Evolutionary conservation across 1,139 yeast genomes (phyloP).

Genomic region (Sugiyamaella grinbergsii): DNA sequence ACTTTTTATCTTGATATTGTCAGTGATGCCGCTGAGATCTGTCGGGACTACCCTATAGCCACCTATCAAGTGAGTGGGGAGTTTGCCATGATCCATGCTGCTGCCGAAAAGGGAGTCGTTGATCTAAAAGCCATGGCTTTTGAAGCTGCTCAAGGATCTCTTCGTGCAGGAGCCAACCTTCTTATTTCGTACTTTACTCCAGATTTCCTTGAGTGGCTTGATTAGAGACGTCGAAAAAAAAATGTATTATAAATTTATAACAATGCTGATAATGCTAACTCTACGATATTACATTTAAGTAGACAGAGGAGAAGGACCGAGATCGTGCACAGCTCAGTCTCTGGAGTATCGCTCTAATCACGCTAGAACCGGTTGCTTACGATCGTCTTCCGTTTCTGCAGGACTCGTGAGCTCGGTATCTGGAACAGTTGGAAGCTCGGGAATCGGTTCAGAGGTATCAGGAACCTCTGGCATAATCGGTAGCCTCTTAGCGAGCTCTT

Average conservation of each 20-base stretch:
- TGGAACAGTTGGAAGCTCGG: constrained; percentile 32
- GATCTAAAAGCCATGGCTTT: constrained; percentile 88
- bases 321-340: no score
- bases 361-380: constrained; percentile 23
- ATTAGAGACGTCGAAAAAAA: constrained; percentile 37
- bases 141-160: constrained; percentile 86
- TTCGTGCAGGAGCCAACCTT: constrained; percentile 95
- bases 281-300: neutral
- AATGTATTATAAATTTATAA: neutral
- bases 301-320: no score
- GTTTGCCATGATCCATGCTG: constrained; percentile 97
- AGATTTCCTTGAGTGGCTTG: constrained; percentile 91
- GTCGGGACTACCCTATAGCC: constrained; percentile 84
- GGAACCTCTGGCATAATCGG: constrained; percentile 34
- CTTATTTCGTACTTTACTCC: constrained; percentile 94
- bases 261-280: neutral
- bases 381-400: constrained; percentile 26
- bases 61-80: constrained; percentile 98
- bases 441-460: constrained; percentile 19
- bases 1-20: constrained; percentile 91
- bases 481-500: constrained; percentile 39
- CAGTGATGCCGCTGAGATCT: constrained; percentile 80
- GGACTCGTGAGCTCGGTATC: constrained; percentile 32
- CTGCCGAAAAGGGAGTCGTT: constrained; percentile 92
- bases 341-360: constrained; percentile 3